A percentile compares a stretch with the other conserved stretches of the same genome.
phyloP scores from a whole-genome alignment of 805 yeast species.

The Pichia cephalocereana region DNA sequence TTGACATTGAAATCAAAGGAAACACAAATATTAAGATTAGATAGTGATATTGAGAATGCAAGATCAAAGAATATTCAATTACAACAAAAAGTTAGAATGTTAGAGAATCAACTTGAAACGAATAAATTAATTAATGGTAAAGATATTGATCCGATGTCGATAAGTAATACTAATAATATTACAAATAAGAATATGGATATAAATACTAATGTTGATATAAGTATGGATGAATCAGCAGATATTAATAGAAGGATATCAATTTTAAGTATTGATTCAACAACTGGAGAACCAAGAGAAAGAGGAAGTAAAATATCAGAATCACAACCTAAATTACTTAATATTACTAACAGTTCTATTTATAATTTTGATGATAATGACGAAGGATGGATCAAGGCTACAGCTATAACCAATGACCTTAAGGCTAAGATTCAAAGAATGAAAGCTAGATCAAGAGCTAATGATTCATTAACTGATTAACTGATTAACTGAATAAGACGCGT shows the following conservation, averaged over 20 bases:
- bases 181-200: conserved; percentile 1
- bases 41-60: conserved; percentile 52
- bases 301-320: not conserved
- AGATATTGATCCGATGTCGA: not conserved
- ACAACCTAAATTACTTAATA: conserved; percentile 1
- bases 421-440: conserved; percentile 88
- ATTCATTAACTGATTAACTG: not conserved
- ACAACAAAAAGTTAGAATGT: conserved; percentile 15
- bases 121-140: not conserved
- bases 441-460: conserved; percentile 33
- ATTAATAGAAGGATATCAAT: conserved; percentile 26
- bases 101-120: conserved; percentile 9
- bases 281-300: conserved; percentile 8
- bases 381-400: conserved; percentile 85
- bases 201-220: not conserved
- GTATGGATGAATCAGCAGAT: conserved; percentile 12
- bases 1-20: conserved; percentile 58
- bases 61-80: conserved; percentile 34
- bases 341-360: conserved; percentile 15
- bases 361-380: conserved; percentile 44
- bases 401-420: conserved; percentile 75
- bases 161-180: not conserved
- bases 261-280: conserved; percentile 22
- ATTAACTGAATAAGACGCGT: not conserved
- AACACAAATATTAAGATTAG: conserved; percentile 52